phyloP scores from a whole-genome alignment of 257 asterid genomes.

The Solanum chiquidenum region DNA sequence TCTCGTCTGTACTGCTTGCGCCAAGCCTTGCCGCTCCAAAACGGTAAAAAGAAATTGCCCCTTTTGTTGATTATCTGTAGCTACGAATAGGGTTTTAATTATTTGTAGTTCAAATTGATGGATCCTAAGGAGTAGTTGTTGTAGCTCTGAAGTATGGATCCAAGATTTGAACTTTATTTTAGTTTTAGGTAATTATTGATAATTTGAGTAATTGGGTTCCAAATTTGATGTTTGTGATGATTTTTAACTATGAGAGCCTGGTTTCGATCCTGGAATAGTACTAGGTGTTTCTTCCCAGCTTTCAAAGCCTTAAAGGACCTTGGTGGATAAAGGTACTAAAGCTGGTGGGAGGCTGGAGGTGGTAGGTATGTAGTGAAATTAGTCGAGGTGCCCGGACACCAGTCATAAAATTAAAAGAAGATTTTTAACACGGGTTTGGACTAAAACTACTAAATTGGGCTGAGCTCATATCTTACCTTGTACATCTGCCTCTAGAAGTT shows the following conservation, averaged over 20 bases:
- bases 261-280: not conserved
- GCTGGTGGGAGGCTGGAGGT: not conserved
- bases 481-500: not conserved
- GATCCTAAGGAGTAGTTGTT: not conserved
- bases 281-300: not conserved
- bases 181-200: not conserved
- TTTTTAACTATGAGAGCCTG: not conserved
- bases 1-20: slow-evolving; percentile 69
- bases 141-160: not conserved
- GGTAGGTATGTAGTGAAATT: not conserved
- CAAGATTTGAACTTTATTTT: not conserved
- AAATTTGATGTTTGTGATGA: not conserved
- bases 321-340: not conserved
- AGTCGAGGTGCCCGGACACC: not conserved
- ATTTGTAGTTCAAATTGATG: not conserved
- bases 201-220: not conserved
- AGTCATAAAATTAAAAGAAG: not conserved
- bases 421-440: not conserved
- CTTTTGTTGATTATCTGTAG: not conserved
- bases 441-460: not conserved
- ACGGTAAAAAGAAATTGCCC: slow-evolving; percentile 24
- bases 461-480: not conserved
- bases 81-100: not conserved
- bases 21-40: slow-evolving; percentile 93
- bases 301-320: not conserved